Evolutionary conservation across 371 early-diverging fungal species (phyloP), one percentile per base, ranked within the genome.

Genomic region (Mortierella sp.): DNA sequence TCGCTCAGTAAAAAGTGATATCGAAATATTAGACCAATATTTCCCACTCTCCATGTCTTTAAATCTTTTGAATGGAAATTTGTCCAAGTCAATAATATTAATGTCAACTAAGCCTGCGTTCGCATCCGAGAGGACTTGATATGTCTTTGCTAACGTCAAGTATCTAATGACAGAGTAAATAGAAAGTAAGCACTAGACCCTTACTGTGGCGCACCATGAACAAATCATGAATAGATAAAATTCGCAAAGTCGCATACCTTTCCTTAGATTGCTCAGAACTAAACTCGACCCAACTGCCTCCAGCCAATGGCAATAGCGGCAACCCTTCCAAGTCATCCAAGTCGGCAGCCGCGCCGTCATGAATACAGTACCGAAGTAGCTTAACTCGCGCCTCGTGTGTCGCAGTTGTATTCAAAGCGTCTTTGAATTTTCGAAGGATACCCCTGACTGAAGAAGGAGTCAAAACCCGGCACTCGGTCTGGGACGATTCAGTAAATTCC

Each of bases 291-390:
- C 70, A 70, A 3, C 37, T 17, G 1, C 49, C 58, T 2, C 32
- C 51, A 8, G 70, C 64, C 17, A 70, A 34, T 2, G 70, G 70
- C 12, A 70, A 53, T 1, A 70, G 58, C 2, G 64, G 64, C 10
- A 70, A 22, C 0, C 70, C 70, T 13, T 58, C 70, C 12, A 70
- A 61, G 8, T 23, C 64, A 15, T 15, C n/a, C 31, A 55, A 19
- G 2, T 47, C n/a, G 49, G 35, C 49, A 22, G 63, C 64, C 13
- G 19, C 12, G 47, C 15, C 15, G 17, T 47, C 47, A 6, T n/a
- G 47, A 13, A 64, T 15, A 22, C 70, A 70, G 40, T 70, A 70
- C 15, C 47, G 34, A 19, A 70, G 37, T 23, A 63, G 60, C 15
- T 70, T 26, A 1, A 56, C 55, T 2, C 45, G 34, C 8, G 64